These are phyloP conservation scores for Emergomyces pasteurianus DNA, from an alignment of 2,329 filamentous ascomycete species.

Conservation along the genomic window DNA sequence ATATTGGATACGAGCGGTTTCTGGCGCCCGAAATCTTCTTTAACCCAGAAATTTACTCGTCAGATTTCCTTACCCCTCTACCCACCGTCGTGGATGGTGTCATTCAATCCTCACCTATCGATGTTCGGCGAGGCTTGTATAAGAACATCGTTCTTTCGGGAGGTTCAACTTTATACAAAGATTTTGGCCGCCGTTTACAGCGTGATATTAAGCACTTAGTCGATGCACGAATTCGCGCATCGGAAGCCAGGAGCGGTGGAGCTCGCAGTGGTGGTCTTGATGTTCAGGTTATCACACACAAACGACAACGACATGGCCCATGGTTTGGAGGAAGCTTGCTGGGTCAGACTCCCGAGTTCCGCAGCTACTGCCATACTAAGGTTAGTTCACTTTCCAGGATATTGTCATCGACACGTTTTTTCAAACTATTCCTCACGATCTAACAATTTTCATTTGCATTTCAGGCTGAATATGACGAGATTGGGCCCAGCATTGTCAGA, in stretches of 20 bases:
- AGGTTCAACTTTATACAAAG: slow-evolving; percentile 95
- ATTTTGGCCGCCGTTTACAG: slow-evolving; percentile 91
- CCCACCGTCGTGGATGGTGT: slow-evolving; percentile 91
- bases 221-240: slow-evolving; percentile 82
- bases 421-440: background rate
- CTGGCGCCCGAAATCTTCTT: slow-evolving; percentile 98
- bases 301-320: slow-evolving; percentile 89
- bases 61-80: slow-evolving; percentile 91
- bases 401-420: background rate
- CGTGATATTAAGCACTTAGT: slow-evolving; percentile 94
- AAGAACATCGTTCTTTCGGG: slow-evolving; percentile 99
- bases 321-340: slow-evolving; percentile 97
- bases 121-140: slow-evolving; percentile 91
- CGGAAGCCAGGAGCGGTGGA: slow-evolving; percentile 81
- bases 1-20: slow-evolving; percentile 96
- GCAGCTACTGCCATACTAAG: slow-evolving; percentile 97
- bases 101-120: slow-evolving; percentile 94
- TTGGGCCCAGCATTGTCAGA: slow-evolving; percentile 88
- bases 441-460: slow-evolving; percentile 3
- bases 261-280: slow-evolving; percentile 89
- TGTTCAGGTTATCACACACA: slow-evolving; percentile 94
- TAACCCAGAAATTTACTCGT: slow-evolving; percentile 99
- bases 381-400: slow-evolving; percentile 24
- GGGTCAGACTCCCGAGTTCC: slow-evolving; percentile 95
- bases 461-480: slow-evolving; percentile 68